Evolutionary conservation across 2,329 filamentous ascomycete genomes (phyloP).

Genomic region (Exophiala sideris): DNA sequence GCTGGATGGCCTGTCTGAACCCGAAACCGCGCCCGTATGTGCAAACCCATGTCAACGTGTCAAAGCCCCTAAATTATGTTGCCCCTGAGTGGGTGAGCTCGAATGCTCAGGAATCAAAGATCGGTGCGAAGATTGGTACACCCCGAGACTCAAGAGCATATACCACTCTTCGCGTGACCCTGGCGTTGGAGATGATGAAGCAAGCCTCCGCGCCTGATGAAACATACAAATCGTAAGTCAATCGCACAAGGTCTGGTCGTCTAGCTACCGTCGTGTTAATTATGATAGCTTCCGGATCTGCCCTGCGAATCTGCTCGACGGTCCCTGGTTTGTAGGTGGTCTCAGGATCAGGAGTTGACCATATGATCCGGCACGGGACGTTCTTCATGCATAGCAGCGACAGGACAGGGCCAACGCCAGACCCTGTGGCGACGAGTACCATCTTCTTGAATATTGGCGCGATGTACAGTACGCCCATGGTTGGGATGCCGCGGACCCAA

Average conservation of each 20-base stretch:
- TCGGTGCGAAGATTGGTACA: slow-evolving; percentile 67
- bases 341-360: slow-evolving; percentile 62
- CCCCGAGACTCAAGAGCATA: slow-evolving; percentile 65
- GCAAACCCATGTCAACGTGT: background rate
- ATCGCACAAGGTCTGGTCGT: slow-evolving; percentile 58
- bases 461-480: slow-evolving; percentile 65
- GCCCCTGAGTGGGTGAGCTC: background rate
- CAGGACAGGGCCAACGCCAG: slow-evolving; percentile 68
- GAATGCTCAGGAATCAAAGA: slow-evolving; percentile 62
- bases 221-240: slow-evolving; percentile 51
- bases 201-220: slow-evolving; percentile 61
- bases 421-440: slow-evolving; percentile 68
- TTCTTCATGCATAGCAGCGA: slow-evolving; percentile 54
- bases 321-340: slow-evolving; percentile 61
- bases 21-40: background rate
- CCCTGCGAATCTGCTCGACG: slow-evolving; percentile 52
- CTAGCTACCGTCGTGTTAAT: slow-evolving; percentile 62
- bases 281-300: slow-evolving; percentile 62
- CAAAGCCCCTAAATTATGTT: background rate
- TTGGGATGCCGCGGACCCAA: slow-evolving; percentile 66
- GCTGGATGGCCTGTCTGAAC: background rate
- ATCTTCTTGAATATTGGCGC: slow-evolving; percentile 63
- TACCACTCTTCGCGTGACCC: slow-evolving; percentile 64
- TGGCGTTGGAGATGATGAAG: slow-evolving; percentile 69
- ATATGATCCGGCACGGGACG: slow-evolving; percentile 58